These are phyloP conservation scores for Nicotiana knightiana DNA, from an alignment of 257 asterid genomes.

Conservation along the genomic window DNA sequence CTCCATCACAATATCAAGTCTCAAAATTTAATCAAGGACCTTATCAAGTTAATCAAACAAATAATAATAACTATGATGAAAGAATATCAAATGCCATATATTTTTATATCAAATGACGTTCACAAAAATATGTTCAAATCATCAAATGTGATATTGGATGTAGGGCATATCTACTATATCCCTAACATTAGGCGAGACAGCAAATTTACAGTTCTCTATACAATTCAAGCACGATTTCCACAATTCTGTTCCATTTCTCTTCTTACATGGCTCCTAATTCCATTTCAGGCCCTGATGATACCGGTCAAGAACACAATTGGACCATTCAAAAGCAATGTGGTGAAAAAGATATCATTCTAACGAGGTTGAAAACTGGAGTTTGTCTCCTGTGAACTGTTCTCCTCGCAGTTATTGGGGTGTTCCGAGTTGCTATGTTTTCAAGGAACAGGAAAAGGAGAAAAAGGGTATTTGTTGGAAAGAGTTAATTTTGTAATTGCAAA, in stretches of 20 bases:
- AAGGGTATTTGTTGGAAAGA: slow-evolving; percentile 13
- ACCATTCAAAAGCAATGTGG: not conserved
- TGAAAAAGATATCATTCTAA: slow-evolving; percentile 13
- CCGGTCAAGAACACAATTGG: not conserved
- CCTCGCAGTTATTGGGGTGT: not conserved
- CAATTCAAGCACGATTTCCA: slow-evolving; percentile 17
- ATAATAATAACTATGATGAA: no score
- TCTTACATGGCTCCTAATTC: slow-evolving; percentile 22
- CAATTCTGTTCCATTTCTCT: not conserved
- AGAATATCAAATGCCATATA: no score
- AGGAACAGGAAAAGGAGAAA: not conserved
- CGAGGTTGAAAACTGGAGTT: slow-evolving; percentile 38
- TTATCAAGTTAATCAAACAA: no score
- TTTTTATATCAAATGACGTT: no score
- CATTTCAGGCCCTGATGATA: slow-evolving; percentile 1
- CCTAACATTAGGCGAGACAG: slow-evolving; percentile 32
- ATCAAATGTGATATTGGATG: no score
- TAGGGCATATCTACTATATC: no score
- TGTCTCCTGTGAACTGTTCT: slow-evolving; percentile 25
- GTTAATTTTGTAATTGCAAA: slow-evolving; percentile 28
- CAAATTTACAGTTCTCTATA: slow-evolving; percentile 31
- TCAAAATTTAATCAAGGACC: no score
- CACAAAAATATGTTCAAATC: no score
- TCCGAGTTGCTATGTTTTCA: not conserved
- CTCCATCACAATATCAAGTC: no score